Evolutionary conservation across 1,284 basidiomycete species (phyloP), one percentile per base, ranked within the genome.

Genomic region (Ceratobasidium sp.): DNA sequence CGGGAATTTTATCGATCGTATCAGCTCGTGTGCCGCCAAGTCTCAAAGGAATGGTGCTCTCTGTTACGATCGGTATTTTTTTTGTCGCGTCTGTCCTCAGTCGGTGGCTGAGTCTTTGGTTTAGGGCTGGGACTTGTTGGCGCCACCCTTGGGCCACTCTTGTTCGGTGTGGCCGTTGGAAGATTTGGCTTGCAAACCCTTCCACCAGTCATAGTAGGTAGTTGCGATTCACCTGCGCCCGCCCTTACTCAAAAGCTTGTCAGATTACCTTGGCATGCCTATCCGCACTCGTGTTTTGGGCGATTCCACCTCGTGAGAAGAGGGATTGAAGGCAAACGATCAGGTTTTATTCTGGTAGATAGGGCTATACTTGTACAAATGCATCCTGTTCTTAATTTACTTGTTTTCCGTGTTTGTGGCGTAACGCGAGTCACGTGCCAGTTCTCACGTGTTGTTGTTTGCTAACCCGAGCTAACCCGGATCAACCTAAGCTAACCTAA

Each of bases 1-100:
- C 66, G 8, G 66, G 66, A 2, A 69, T 69, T 16, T n/a, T 69
- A 2, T 69, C 66, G 16, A 69, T 69, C 7, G 48, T 69, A 27
- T 69, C 66, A 37, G 7, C 66, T 24, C 66, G 53, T 1, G 66
- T 69, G 6, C 66, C 66, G 37, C 54, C 66, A 7, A 58, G 53
- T 24, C 37, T 69, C 6, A 69, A 58, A n/a, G 66, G 53, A 2
- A 69, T 58, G 13, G 39, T 69, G 3, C 37, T 69, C 4, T 69
- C 66, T 4, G 46, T 58, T 22, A 69, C 53, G 8, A 69, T 69
- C n/a, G 66, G 41, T 14, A 43, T 43, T 7, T 43, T 43, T 43
- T 43, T 14, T 43, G 41, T 43, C 41, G 41, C 49, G 6, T 51
- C n/a, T 51, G 7, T n/a, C 6, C 7, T 8, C 14, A 51, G 7